A percentile compares a stretch with the other conserved stretches of the same genome.
These are phyloP conservation scores for Moesziomyces globuligerus DNA, from an alignment of 1,284 basidiomycete species.

Conservation along the genomic window DNA sequence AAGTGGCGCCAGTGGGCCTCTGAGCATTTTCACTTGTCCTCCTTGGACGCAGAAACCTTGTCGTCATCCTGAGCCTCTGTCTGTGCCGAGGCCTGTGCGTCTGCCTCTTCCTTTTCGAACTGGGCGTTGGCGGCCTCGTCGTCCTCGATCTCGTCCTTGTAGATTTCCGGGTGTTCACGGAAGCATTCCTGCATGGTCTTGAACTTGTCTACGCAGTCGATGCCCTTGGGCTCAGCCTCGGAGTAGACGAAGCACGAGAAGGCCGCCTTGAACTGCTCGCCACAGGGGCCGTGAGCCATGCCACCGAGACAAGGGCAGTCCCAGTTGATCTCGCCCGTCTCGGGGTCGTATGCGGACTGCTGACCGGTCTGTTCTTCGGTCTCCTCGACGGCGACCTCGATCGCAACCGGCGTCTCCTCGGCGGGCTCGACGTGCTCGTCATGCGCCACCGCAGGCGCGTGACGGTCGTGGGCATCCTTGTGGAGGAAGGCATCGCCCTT, in stretches of 20 bases:
- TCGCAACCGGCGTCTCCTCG: conserved; percentile 40
- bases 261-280: conserved; percentile 89
- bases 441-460: conserved; percentile 16
- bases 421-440: conserved; percentile 26
- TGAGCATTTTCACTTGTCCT: conserved; percentile 11
- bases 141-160: conserved; percentile 76
- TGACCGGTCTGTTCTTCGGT: conserved; percentile 39
- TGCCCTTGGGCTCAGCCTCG: conserved; percentile 94
- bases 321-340: conserved; percentile 76
- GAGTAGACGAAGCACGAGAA: conserved; percentile 98
- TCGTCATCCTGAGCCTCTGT: neutral
- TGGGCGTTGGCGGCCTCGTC: conserved; percentile 56
- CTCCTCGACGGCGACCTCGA: conserved; percentile 51
- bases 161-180: conserved; percentile 91
- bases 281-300: conserved; percentile 97
- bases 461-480: conserved; percentile 27
- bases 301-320: conserved; percentile 83
- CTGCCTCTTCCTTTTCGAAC: conserved; percentile 35
- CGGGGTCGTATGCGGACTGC: conserved; percentile 79
- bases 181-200: conserved; percentile 98
- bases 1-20: conserved; percentile 12
- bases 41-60: neutral
- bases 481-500: conserved; percentile 34
- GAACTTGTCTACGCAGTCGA: conserved; percentile 98
- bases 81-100: neutral